Evolutionary conservation across 768 basidiomycete species (phyloP).

Genomic region (Phylloporus arenicola): DNA sequence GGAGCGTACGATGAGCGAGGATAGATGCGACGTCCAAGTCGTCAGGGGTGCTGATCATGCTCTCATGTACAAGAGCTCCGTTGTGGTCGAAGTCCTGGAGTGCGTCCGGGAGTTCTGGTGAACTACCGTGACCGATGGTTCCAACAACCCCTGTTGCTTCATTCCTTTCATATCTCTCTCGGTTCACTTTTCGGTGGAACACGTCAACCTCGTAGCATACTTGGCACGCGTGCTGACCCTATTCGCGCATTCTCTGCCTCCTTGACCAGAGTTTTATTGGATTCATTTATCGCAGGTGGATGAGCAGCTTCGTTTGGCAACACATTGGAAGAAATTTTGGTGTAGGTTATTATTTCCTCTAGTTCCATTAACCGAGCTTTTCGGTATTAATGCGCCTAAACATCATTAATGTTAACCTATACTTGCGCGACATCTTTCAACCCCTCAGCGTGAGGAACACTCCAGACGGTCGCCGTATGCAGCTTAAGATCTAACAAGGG

Average conservation of each 20-base stretch:
- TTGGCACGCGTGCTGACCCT: neutral
- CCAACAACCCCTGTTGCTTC: constrained; percentile 13
- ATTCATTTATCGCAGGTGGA: constrained; percentile 19
- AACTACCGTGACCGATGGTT: constrained; percentile 8
- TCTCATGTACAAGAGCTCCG: constrained; percentile 86
- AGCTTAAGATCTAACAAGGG: neutral
- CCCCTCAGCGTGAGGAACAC: neutral
- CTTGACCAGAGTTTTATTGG: constrained; percentile 7
- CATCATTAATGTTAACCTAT: constrained; percentile 28
- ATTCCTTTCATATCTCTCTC: constrained; percentile 11
- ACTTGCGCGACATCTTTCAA: constrained; percentile 8
- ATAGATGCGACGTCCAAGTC: constrained; percentile 72
- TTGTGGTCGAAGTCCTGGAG: constrained; percentile 83
- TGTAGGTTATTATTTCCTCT: constrained; percentile 26
- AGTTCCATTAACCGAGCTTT: constrained; percentile 18
- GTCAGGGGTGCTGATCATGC: constrained; percentile 88
- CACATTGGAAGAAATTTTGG: constrained; percentile 24
- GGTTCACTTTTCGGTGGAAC: constrained; percentile 16
- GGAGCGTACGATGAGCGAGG: constrained; percentile 76
- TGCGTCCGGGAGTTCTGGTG: constrained; percentile 55
- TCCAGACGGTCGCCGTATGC: neutral
- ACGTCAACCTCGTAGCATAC: constrained; percentile 2
- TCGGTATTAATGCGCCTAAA: constrained; percentile 31
- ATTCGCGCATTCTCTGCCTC: constrained; percentile 5
- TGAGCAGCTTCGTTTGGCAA: constrained; percentile 12